Evolutionary conservation across 495 filamentous ascomycete species (phyloP).

Genomic region (Xylaria sp.): DNA sequence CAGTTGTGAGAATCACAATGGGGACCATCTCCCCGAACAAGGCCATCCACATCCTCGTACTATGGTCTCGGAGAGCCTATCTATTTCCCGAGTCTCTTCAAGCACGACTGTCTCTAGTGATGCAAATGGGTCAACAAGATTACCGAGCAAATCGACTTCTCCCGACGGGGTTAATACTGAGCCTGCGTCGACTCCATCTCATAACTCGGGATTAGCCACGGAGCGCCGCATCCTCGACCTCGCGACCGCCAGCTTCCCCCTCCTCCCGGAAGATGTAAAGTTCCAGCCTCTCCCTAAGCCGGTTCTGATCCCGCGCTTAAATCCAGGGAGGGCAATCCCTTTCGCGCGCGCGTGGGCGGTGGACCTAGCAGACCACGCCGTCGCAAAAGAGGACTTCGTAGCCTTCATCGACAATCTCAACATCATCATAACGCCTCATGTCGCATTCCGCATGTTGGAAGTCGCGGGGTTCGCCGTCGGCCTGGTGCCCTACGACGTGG

Average conservation of each 20-base stretch:
- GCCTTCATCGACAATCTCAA: slow-evolving; percentile 41
- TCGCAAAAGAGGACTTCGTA: slow-evolving; percentile 35
- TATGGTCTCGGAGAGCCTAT: neutral
- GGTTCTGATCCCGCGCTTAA: slow-evolving; percentile 36
- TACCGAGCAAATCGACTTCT: neutral
- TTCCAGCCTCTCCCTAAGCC: slow-evolving; percentile 31
- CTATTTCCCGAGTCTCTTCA: slow-evolving; percentile 17
- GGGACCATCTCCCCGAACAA: neutral
- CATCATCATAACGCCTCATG: slow-evolving; percentile 33
- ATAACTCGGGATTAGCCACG: slow-evolving; percentile 1
- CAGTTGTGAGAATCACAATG: neutral
- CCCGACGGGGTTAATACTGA: slow-evolving; percentile 14
- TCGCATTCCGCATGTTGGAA: slow-evolving; percentile 23
- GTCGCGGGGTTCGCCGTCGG: slow-evolving; percentile 24
- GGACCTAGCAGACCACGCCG: slow-evolving; percentile 29
- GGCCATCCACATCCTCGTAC: neutral
- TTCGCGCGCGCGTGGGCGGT: slow-evolving; percentile 36
- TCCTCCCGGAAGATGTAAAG: slow-evolving; percentile 1
- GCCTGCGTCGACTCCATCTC: neutral
- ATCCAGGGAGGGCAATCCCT: slow-evolving; percentile 30
- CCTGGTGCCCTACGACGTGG: slow-evolving; percentile 31
- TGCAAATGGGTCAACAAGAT: neutral
- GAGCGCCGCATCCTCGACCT: slow-evolving; percentile 28
- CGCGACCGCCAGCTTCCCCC: slow-evolving; percentile 27
- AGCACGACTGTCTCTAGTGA: slow-evolving; percentile 13